Percentiles rank a stretch among this genome's conserved stretches.
Evolutionary conservation across 768 basidiomycete species (phyloP).

Genomic region (Panaeolus cyanescens): DNA sequence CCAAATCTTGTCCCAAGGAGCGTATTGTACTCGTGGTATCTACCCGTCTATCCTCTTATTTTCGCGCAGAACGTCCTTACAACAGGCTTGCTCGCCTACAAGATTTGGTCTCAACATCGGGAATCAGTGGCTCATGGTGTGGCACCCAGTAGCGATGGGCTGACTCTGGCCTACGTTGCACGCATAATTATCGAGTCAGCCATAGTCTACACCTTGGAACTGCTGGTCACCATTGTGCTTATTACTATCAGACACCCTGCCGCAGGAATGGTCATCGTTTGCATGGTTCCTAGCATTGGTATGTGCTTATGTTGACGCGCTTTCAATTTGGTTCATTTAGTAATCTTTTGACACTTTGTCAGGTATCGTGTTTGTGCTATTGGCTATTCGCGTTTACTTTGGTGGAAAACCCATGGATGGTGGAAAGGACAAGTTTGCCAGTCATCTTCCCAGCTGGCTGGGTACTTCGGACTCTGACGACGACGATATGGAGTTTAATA

Average conservation of each 20-base stretch:
- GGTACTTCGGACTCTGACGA: too few species aligned
- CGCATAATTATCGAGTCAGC: constrained; percentile 26
- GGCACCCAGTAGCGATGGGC: constrained; percentile 6
- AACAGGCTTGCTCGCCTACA: constrained; percentile 26
- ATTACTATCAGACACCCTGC: constrained; percentile 13
- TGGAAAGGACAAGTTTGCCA: neutral
- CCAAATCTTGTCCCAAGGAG: neutral
- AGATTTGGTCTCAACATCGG: constrained; percentile 26
- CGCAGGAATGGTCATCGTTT: constrained; percentile 17
- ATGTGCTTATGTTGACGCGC: neutral
- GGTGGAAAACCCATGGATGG: neutral
- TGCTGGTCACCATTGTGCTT: constrained; percentile 22
- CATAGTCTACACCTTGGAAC: constrained; percentile 21
- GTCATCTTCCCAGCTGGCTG: neutral
- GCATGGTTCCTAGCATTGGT: constrained; percentile 25
- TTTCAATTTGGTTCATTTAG: neutral
- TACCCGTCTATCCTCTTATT: constrained; percentile 25
- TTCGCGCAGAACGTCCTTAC: constrained; percentile 29
- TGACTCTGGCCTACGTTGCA: constrained; percentile 12
- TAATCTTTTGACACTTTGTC: neutral
- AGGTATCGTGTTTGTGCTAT: constrained; percentile 23
- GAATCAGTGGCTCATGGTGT: constrained; percentile 19
- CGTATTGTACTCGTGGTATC: constrained; percentile 13
- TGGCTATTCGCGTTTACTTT: constrained; percentile 17
- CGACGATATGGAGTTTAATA: neutral